Evolutionary conservation across 148 eudicot genomes (phyloP).

Genomic region (Dysphania ambrosioides): DNA sequence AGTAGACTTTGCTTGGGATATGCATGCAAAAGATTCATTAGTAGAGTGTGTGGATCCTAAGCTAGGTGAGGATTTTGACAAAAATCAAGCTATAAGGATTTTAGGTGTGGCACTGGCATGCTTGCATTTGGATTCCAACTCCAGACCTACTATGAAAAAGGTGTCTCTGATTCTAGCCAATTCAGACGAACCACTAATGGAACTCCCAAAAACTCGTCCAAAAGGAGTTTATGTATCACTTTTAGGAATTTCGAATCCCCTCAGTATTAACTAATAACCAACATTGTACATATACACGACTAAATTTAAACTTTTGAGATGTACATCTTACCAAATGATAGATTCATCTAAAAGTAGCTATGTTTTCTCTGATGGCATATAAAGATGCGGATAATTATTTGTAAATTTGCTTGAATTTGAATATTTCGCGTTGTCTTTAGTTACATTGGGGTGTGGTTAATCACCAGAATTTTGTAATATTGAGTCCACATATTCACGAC

Average conservation of each 20-base stretch:
- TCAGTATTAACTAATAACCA: constrained; percentile 4
- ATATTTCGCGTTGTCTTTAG: no score
- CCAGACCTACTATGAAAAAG: constrained; percentile 59
- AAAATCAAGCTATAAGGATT: constrained; percentile 38
- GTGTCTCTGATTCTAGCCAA: constrained; percentile 50
- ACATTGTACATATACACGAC: no score
- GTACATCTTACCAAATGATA: no score
- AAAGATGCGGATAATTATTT: no score
- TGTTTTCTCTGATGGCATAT: no score
- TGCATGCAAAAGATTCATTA: constrained; percentile 33
- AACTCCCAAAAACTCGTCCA: constrained; percentile 42
- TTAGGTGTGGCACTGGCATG: constrained; percentile 48
- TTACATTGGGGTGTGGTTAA: no score
- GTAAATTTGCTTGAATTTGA: no score
- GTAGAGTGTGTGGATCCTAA: constrained; percentile 38
- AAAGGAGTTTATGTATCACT: constrained; percentile 48
- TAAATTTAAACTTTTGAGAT: no score
- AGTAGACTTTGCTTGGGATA: constrained; percentile 49
- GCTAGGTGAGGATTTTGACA: constrained; percentile 34
- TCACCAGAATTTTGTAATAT: no score
- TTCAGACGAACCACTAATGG: constrained; percentile 49
- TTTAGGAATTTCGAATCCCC: constrained; percentile 28
- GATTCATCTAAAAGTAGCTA: no score
- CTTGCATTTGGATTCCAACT: constrained; percentile 48
- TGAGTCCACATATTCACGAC: no score